phyloP scores from a whole-genome alignment of 1,284 basidiomycete species.

The Rhodotorula sp. region DNA sequence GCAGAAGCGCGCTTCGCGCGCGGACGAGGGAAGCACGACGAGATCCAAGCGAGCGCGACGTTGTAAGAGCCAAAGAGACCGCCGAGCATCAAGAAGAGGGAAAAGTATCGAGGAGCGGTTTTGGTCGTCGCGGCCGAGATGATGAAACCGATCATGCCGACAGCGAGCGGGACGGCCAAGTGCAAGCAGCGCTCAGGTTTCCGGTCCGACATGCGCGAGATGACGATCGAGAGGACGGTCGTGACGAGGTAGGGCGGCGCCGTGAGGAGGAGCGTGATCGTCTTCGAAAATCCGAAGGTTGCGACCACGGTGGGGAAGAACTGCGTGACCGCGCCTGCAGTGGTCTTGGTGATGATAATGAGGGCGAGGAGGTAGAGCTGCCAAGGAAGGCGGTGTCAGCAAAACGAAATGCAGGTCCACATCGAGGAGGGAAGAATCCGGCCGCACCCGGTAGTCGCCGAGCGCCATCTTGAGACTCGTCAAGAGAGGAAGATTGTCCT shows the following conservation, averaged over 20 bases:
- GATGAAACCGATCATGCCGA: constrained; percentile 55
- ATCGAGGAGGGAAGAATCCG: constrained; percentile 1
- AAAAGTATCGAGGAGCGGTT: constrained; percentile 61
- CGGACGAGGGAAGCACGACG: constrained; percentile 57
- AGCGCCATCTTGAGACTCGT: constrained; percentile 58
- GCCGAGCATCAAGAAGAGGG: constrained; percentile 71
- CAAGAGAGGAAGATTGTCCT: constrained; percentile 61
- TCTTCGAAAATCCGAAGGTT: constrained; percentile 65
- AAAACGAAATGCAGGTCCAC: constrained; percentile 41
- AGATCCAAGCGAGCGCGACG: constrained; percentile 60
- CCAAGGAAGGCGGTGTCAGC: accelerated
- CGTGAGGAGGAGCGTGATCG: constrained; percentile 63
- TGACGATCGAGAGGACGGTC: constrained; percentile 55
- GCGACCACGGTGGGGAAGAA: constrained; percentile 66
- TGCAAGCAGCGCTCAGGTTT: constrained; percentile 56
- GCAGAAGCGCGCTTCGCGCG: constrained; percentile 60
- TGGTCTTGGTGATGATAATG: constrained; percentile 19
- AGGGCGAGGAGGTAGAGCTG: constrained; percentile 5
- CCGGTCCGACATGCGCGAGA: constrained; percentile 34
- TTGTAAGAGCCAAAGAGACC: constrained; percentile 62
- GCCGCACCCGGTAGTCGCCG: constrained; percentile 55
- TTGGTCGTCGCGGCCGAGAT: constrained; percentile 47
- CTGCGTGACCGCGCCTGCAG: constrained; percentile 13
- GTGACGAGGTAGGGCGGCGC: constrained; percentile 72
- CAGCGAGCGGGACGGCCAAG: constrained; percentile 78